A percentile compares a stretch with the other conserved stretches of the same genome.
Evolutionary conservation across 768 basidiomycete genomes (phyloP).

Genomic region (Leccinum subgranulosum): DNA sequence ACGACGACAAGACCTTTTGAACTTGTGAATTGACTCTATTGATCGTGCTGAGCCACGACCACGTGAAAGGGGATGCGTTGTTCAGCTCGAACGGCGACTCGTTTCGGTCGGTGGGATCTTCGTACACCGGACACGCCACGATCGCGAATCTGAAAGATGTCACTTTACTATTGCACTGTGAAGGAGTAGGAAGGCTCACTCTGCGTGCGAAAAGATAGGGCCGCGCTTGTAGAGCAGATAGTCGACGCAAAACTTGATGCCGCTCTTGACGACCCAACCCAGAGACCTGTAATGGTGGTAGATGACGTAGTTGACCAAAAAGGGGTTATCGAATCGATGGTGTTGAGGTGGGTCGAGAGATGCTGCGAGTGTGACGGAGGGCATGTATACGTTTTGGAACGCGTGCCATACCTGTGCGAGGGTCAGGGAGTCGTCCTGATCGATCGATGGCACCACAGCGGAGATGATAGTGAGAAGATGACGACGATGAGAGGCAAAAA

Average conservation of each 20-base stretch:
- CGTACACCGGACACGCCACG: constrained; percentile 88
- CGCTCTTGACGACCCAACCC: constrained; percentile 95
- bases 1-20: constrained; percentile 75
- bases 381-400: constrained; percentile 56
- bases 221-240: constrained; percentile 93
- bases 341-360: constrained; percentile 20
- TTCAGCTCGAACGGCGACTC: constrained; percentile 62
- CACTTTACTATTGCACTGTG: no score
- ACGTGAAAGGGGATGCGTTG: constrained; percentile 72
- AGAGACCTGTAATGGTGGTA: constrained; percentile 96
- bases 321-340: constrained; percentile 82
- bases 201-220: constrained; percentile 92
- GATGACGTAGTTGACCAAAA: constrained; percentile 82
- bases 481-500: background rate
- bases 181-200: constrained; percentile 50
- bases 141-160: constrained; percentile 71
- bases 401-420: constrained; percentile 59
- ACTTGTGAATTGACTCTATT: constrained; percentile 97
- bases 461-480: background rate
- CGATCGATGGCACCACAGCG: background rate
- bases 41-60: constrained; percentile 96
- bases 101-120: constrained; percentile 70
- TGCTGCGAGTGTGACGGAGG: constrained; percentile 35
- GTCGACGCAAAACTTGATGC: constrained; percentile 97
- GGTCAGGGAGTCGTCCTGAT: constrained; percentile 52